Conservation (phyloP, 1,284 basidiomycete genomes). For the Pulveroboletus sp. region DNA sequence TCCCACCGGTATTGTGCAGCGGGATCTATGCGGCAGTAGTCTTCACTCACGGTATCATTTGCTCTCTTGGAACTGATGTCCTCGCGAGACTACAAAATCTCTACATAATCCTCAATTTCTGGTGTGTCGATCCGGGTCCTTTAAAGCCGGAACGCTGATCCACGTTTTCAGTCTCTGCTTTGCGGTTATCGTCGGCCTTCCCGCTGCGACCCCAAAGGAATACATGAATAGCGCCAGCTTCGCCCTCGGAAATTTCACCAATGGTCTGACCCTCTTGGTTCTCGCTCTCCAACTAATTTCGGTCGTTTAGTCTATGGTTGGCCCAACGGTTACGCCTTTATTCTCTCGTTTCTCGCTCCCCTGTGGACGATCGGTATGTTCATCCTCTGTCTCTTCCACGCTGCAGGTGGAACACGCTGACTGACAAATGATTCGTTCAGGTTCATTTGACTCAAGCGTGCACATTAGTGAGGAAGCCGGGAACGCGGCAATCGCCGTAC, state of each 20-base stretch:
- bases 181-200: slow-evolving; percentile 71
- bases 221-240: slow-evolving; percentile 68
- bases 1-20: slow-evolving; percentile 36
- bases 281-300: slow-evolving; percentile 3
- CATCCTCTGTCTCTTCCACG: not conserved
- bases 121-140: slow-evolving; percentile 39
- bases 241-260: slow-evolving; percentile 63
- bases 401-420: not conserved
- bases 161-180: slow-evolving; percentile 52
- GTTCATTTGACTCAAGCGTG: slow-evolving; percentile 61
- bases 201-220: slow-evolving; percentile 65
- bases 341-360: slow-evolving; percentile 74
- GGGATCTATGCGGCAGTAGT: slow-evolving; percentile 64
- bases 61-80: slow-evolving; percentile 64
- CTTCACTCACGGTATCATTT: slow-evolving; percentile 59
- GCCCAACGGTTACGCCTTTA: slow-evolving; percentile 73
- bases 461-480: slow-evolving; percentile 79
- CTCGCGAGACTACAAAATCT: slow-evolving; percentile 76
- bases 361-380: slow-evolving; percentile 74
- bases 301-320: slow-evolving; percentile 66
- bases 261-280: slow-evolving; percentile 42
- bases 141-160: not conserved
- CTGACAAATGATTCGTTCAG: no score
- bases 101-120: slow-evolving; percentile 68
- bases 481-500: slow-evolving; percentile 72